These are phyloP conservation scores for Aspergillus melleus DNA, from an alignment of 2,329 filamentous ascomycete species.

Conservation along the genomic window DNA sequence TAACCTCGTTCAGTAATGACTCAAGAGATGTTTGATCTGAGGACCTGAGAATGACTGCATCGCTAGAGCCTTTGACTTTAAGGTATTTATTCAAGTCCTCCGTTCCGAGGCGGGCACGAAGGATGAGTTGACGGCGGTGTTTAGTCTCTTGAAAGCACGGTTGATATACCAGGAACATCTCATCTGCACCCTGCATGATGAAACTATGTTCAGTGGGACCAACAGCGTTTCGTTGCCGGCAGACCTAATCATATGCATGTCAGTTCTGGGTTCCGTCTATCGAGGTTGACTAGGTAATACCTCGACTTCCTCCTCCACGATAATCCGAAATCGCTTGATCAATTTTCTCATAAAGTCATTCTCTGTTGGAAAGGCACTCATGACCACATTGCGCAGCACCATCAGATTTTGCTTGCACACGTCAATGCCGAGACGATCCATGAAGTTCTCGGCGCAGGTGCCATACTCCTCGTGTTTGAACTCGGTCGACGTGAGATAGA, in stretches of 20 bases:
- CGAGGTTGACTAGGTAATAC: not conserved
- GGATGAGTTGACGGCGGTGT: conserved; percentile 42
- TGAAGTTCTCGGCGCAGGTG: conserved; percentile 44
- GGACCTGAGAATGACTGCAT: not conserved
- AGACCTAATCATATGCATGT: not conserved
- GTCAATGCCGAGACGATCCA: conserved; percentile 35
- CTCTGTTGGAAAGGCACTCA: conserved; percentile 35
- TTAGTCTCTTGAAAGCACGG: conserved; percentile 45
- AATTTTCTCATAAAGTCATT: conserved; percentile 3
- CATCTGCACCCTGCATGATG: conserved; percentile 29
- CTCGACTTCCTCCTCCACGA: conserved; percentile 7
- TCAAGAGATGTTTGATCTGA: no score
- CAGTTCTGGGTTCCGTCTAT: no score
- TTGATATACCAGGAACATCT: conserved; percentile 37
- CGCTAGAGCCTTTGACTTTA: not conserved
- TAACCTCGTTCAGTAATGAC: no score
- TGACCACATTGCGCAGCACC: conserved; percentile 51
- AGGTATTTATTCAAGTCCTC: not conserved
- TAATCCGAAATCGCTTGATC: not conserved
- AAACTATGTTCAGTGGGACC: not conserved
- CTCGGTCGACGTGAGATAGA: conserved; percentile 49
- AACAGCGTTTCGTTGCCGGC: not conserved
- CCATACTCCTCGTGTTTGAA: conserved; percentile 45
- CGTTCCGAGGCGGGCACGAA: not conserved
- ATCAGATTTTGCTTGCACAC: conserved; percentile 42